These are phyloP conservation scores for Moelleriella libera DNA, from an alignment of 2,329 filamentous ascomycete genomes.

Conservation along the genomic window DNA sequence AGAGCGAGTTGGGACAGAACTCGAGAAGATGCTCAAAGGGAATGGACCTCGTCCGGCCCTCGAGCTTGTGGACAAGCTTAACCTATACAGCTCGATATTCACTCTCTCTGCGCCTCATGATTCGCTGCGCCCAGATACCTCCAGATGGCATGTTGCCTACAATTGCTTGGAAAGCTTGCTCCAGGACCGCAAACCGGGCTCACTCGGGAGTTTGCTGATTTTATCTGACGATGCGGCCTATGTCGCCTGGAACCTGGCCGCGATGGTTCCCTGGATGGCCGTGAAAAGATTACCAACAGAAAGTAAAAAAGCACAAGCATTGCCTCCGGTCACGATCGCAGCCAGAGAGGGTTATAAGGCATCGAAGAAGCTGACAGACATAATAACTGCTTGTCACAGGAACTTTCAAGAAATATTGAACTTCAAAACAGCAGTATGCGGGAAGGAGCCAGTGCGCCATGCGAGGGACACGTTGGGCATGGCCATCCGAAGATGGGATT, in stretches of 20 bases:
- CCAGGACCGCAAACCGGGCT: constrained; percentile 26
- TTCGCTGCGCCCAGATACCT: constrained; percentile 42
- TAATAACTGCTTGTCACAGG: constrained; percentile 51
- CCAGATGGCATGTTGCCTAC: constrained; percentile 50
- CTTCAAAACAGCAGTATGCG: constrained; percentile 40
- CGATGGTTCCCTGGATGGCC: constrained; percentile 60
- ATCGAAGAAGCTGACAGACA: constrained; percentile 58
- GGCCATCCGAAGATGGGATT: constrained; percentile 60
- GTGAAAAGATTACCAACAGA: constrained; percentile 24
- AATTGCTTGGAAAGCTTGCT: constrained; percentile 42
- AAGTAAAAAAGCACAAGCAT: constrained; percentile 33
- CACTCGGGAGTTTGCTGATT: constrained; percentile 41
- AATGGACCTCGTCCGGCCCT: constrained; percentile 47
- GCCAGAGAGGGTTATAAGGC: constrained; percentile 67
- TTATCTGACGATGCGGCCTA: constrained; percentile 52
- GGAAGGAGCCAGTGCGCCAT: constrained; percentile 26
- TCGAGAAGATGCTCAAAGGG: constrained; percentile 79
- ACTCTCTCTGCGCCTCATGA: constrained; percentile 43
- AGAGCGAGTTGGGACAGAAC: constrained; percentile 73
- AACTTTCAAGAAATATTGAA: constrained; percentile 48
- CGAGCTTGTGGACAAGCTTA: constrained; percentile 49
- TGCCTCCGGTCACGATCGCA: constrained; percentile 35
- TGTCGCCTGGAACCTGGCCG: constrained; percentile 62
- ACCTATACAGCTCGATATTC: constrained; percentile 61
- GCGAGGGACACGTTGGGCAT: constrained; percentile 57